phyloP scores from a whole-genome alignment of 1,284 basidiomycete genomes.

The Meira nashicola region DNA sequence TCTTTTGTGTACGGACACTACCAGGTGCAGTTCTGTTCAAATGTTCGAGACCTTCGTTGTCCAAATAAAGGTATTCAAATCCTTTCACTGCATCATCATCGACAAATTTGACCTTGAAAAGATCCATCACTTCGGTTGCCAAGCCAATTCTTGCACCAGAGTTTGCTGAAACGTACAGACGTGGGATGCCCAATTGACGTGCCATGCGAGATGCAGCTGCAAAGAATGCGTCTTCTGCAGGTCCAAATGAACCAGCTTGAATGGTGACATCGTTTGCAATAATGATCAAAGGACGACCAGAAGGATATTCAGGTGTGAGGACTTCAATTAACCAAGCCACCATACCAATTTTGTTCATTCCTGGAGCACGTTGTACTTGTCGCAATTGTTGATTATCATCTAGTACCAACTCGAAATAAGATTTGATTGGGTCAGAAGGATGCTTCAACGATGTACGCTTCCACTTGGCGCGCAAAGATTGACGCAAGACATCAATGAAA shows the following conservation, averaged over 20 bases:
- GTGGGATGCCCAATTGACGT: slow-evolving; percentile 60
- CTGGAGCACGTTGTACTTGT: slow-evolving; percentile 84
- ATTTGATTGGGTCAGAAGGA: slow-evolving; percentile 66
- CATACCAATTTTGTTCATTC: slow-evolving; percentile 95
- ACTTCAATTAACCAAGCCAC: slow-evolving; percentile 95
- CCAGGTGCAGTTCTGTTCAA: slow-evolving; percentile 57
- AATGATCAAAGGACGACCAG: slow-evolving; percentile 79
- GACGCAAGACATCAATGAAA: slow-evolving; percentile 96
- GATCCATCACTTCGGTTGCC: slow-evolving; percentile 81
- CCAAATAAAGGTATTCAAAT: slow-evolving; percentile 89
- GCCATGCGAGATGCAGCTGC: slow-evolving; percentile 87
- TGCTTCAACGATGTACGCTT: slow-evolving; percentile 59
- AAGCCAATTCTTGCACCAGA: slow-evolving; percentile 70
- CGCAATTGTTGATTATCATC: slow-evolving; percentile 86
- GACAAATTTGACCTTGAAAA: slow-evolving; percentile 90
- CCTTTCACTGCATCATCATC: slow-evolving; percentile 85
- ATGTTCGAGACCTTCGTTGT: slow-evolving; percentile 59
- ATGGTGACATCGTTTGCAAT: slow-evolving; percentile 98
- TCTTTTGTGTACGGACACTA: slow-evolving; percentile 73
- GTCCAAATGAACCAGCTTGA: slow-evolving; percentile 98
- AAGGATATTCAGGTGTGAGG: slow-evolving; percentile 85
- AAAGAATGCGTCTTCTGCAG: slow-evolving; percentile 92
- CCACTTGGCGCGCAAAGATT: slow-evolving; percentile 92
- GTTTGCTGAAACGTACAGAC: slow-evolving; percentile 13
- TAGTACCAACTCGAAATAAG: slow-evolving; percentile 78